These are phyloP conservation scores for Spathaspora jeffriesii DNA, from an alignment of 1,139 yeast genomes.

Conservation along the genomic window DNA sequence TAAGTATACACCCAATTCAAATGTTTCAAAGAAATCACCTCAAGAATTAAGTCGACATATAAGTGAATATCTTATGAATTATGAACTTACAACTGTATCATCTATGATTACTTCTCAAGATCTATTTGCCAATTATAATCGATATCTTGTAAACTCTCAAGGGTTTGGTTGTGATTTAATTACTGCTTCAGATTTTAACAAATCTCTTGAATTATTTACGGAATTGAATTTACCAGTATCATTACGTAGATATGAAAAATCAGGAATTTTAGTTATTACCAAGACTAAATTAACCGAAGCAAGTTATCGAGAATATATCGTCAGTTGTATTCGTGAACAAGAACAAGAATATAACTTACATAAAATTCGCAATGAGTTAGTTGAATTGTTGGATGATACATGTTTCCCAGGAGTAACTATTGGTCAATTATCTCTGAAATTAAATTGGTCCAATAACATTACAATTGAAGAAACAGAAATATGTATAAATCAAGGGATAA, in stretches of 20 bases:
- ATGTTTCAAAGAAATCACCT: conserved; percentile 29
- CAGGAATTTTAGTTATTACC: conserved; percentile 36
- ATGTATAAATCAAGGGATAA: conserved; percentile 55
- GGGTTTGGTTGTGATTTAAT: conserved; percentile 45
- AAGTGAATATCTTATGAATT: conserved; percentile 47
- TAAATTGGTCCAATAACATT: conserved; percentile 68
- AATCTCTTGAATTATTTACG: conserved; percentile 31
- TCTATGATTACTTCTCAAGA: conserved; percentile 46
- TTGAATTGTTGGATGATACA: conserved; percentile 19
- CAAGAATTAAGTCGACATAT: conserved; percentile 48
- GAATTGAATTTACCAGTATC: conserved; percentile 34
- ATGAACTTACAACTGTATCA: conserved; percentile 28
- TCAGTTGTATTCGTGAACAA: conserved; percentile 21
- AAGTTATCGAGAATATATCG: conserved; percentile 24
- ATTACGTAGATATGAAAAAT: conserved; percentile 29
- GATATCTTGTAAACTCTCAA: conserved; percentile 34
- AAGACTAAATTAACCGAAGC: conserved; percentile 18
- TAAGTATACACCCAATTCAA: conserved; percentile 29
- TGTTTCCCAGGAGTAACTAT: conserved; percentile 35
- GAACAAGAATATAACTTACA: conserved; percentile 26
- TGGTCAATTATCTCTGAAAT: conserved; percentile 36
- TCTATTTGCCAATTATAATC: conserved; percentile 42
- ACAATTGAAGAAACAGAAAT: conserved; percentile 67
- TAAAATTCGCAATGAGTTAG: conserved; percentile 23
- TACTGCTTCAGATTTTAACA: conserved; percentile 30